Base-by-base conservation (phyloP, 2,329 filamentous ascomycete genomes). In the Alternaria panax region DNA sequence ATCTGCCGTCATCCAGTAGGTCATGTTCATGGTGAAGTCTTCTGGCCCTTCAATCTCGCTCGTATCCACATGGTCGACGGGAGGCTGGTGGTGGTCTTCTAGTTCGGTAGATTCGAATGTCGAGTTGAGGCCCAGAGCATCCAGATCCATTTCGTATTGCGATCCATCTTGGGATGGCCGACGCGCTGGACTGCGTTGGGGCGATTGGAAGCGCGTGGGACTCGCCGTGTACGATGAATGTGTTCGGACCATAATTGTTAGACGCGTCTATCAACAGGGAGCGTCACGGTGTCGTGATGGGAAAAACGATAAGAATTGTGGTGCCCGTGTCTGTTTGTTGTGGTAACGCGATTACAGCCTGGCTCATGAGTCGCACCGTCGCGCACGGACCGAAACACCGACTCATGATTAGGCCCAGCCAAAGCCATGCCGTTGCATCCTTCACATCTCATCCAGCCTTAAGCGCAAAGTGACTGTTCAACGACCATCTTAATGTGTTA, bases 1-100 rank as follows among this genome's bases (percentile, higher is more conserved):
- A 51, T 75, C 71, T 25, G 75, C 68, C 3, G 75, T 75, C 78
- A 80, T 80, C 76, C 76, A 80, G 62, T 75, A 79, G 32, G 78
- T 78, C 76, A 80, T 77, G 63, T 80, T 80, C 72, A 77, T 74
- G 7, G 78, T 80, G 59, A 80, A 80, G 63, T 80, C 78, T 48
- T 76, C 77, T 2, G 78, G 78, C 7, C 78, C 78, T 42, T 78
- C 78, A 25, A 80, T 75, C 14, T 80, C 78, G 62, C 77, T 78
- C 38, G 73, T 79, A 12, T 75, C 67, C 18, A 80, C 71, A 11
- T 70, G 70, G 48, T 80, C 78, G n/a, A 78, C 60, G 14, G 72
- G 68, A 22, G 72, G 66, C 57, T 70, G 65, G 28, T 70, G 66
- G 47, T 56, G 66, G 8, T 69, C 66, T 8, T 75, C 69, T 42